Conservation (phyloP, 208 protist genomes). For the Histomonas meleagridis region DNA sequence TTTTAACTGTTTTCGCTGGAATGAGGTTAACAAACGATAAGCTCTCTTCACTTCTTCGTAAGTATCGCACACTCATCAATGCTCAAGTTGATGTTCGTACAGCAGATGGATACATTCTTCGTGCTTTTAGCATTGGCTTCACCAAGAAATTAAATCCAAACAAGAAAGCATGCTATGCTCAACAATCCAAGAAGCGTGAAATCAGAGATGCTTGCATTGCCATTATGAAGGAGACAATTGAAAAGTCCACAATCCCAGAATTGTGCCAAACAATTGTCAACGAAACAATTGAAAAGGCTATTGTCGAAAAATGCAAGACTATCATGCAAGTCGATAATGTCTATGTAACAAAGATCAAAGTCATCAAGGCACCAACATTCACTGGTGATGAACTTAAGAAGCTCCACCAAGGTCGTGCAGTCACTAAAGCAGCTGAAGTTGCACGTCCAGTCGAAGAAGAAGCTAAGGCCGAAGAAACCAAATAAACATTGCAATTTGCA, state of each 20-base stretch:
- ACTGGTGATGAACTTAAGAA: background rate
- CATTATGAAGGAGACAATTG: background rate
- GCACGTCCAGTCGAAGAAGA: too few species aligned
- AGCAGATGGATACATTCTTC: slow-evolving; percentile 80
- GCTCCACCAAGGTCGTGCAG: too few species aligned
- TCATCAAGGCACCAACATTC: slow-evolving; percentile 31
- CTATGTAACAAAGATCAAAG: slow-evolving; percentile 20
- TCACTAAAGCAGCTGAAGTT: too few species aligned
- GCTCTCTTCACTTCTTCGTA: slow-evolving; percentile 75
- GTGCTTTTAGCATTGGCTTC: slow-evolving; percentile 89
- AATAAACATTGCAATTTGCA: too few species aligned
- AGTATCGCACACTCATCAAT: slow-evolving; percentile 96
- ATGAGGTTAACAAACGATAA: slow-evolving; percentile 92
- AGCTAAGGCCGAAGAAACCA: too few species aligned
- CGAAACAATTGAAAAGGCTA: background rate
- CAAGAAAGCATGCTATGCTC: slow-evolving; percentile 87
- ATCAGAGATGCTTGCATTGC: background rate
- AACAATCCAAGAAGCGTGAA: slow-evolving; percentile 48
- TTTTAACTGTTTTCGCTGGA: slow-evolving; percentile 92
- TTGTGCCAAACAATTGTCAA: background rate
- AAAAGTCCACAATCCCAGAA: background rate
- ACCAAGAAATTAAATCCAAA: slow-evolving; percentile 79
- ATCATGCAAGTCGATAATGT: background rate
- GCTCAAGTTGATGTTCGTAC: slow-evolving; percentile 75
- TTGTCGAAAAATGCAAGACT: background rate